Conservation (phyloP, 306 rosid genomes). For the Prunus kanzakura region DNA sequence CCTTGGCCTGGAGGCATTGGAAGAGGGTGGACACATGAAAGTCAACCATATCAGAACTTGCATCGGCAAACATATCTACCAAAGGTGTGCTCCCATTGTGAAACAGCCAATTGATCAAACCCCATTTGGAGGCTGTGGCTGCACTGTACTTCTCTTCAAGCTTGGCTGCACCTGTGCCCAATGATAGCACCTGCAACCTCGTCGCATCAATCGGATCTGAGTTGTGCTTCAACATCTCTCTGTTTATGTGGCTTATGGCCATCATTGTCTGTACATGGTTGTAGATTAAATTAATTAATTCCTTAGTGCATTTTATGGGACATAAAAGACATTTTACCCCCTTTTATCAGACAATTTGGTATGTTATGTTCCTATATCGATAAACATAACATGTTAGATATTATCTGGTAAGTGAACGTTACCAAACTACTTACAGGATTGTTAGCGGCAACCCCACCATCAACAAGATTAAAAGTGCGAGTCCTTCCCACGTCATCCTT, state of each 20-base stretch:
- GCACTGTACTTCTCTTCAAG: slow-evolving; percentile 38
- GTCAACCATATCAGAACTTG: slow-evolving; percentile 46
- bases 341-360: not conserved
- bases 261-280: slow-evolving; percentile 29
- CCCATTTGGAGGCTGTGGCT: slow-evolving; percentile 32
- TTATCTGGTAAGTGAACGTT: not conserved
- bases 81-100: slow-evolving; percentile 29
- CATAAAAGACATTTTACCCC: not conserved
- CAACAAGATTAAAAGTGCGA: slow-evolving; percentile 30
- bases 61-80: slow-evolving; percentile 28
- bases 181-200: slow-evolving; percentile 33
- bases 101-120: slow-evolving; percentile 32
- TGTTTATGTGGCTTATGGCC: slow-evolving; percentile 33
- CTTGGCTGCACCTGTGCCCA: slow-evolving; percentile 42
- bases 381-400: too few relatives aligned
- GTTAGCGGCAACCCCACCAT: slow-evolving; percentile 43
- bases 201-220: slow-evolving; percentile 5
- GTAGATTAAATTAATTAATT: not conserved
- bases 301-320: not conserved
- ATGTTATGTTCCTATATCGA: not conserved
- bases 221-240: slow-evolving; percentile 10
- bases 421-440: slow-evolving; percentile 34
- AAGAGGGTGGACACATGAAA: slow-evolving; percentile 40
- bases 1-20: slow-evolving; percentile 10
- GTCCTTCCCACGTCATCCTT: slow-evolving; percentile 11